These are phyloP conservation scores for Pythium dissimile DNA, from an alignment of 352 stramenopile species.

Conservation along the genomic window DNA sequence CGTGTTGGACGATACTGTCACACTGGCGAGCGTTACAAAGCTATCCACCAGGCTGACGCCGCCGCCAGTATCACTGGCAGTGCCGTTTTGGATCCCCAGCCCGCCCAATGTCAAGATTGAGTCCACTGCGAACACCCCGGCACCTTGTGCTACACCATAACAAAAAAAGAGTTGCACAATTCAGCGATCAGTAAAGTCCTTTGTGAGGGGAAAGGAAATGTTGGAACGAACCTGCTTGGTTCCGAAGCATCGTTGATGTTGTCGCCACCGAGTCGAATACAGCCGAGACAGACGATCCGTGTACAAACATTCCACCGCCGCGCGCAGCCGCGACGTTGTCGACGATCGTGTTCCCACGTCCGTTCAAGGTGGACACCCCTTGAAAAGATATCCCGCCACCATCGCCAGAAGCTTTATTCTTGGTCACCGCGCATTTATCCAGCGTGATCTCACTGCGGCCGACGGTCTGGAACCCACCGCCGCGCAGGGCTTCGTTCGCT, in stretches of 20 bases:
- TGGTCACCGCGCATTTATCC: neutral
- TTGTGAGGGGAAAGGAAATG: too few species aligned
- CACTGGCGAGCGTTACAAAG: neutral
- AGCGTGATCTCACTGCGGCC: neutral
- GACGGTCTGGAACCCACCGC: neutral
- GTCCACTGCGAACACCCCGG: neutral
- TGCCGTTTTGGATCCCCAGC: neutral
- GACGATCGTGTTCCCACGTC: neutral
- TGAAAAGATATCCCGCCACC: too few species aligned
- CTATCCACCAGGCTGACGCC: neutral
- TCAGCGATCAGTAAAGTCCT: too few species aligned
- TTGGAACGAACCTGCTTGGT: conserved; percentile 15
- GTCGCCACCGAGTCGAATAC: neutral
- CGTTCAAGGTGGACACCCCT: neutral
- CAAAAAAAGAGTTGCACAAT: neutral
- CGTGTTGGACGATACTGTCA: conserved; percentile 1
- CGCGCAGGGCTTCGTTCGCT: neutral
- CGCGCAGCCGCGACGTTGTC: conserved; percentile 2
- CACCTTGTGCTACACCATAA: conserved; percentile 4
- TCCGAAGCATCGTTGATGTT: neutral
- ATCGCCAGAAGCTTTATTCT: conserved; percentile 4
- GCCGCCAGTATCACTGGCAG: neutral
- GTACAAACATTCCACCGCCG: conserved; percentile 31
- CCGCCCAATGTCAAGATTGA: neutral
- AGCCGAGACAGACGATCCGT: conserved; percentile 12